phyloP scores from a whole-genome alignment of 345 rosid species.

The Dipteronia sinensis region DNA sequence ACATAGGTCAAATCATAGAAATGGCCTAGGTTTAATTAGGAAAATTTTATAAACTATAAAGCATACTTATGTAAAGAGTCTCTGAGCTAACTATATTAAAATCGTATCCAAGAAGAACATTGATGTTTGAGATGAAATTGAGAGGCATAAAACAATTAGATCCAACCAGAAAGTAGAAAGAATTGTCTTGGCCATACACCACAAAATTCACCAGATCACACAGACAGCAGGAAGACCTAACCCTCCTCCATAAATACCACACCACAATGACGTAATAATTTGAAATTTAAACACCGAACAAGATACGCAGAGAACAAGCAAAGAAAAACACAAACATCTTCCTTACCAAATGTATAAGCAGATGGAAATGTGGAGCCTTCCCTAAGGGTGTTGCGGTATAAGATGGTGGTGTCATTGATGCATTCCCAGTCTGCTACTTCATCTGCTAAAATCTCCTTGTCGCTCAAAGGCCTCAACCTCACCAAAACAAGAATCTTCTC shows the following conservation, averaged over 20 bases:
- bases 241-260: background rate
- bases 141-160: background rate
- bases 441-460: conserved; percentile 67
- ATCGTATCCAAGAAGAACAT: background rate
- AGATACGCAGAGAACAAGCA: background rate
- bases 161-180: conserved; percentile 5
- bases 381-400: conserved; percentile 89
- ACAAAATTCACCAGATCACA: conserved; percentile 9
- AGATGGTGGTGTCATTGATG: conserved; percentile 75
- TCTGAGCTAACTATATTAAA: background rate
- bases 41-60: background rate
- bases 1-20: conserved; percentile 13
- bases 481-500: conserved; percentile 92
- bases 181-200: background rate
- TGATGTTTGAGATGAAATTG: background rate
- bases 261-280: background rate
- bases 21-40: background rate
- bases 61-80: background rate
- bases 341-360: conserved; percentile 84
- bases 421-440: conserved; percentile 99
- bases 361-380: conserved; percentile 96
- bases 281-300: background rate
- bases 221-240: background rate
- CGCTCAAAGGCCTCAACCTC: conserved; percentile 93
- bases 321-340: background rate